Evolutionary conservation across 2,329 filamentous ascomycete species (phyloP).

Genomic region (Aspergillaceae sp.): DNA sequence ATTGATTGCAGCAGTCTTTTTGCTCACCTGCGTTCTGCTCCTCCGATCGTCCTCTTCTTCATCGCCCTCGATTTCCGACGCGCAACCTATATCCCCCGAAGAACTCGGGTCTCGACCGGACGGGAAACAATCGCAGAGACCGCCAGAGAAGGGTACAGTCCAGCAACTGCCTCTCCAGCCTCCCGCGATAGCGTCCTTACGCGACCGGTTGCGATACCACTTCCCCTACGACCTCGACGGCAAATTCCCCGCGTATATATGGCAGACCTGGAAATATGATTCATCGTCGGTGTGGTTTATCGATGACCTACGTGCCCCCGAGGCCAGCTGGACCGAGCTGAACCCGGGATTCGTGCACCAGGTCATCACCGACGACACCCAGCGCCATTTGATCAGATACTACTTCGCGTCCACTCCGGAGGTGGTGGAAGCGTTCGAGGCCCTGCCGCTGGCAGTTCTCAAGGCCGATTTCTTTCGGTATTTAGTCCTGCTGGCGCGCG

Average conservation of each 20-base stretch:
- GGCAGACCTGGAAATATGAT: conserved; percentile 95
- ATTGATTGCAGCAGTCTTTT: conserved; percentile 59
- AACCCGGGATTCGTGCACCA: conserved; percentile 94
- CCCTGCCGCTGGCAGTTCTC: conserved; percentile 64
- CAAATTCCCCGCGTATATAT: conserved; percentile 95
- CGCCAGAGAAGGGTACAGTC: conserved; percentile 8
- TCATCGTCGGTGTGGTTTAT: conserved; percentile 68
- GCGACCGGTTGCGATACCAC: conserved; percentile 79
- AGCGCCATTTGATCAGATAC: conserved; percentile 69
- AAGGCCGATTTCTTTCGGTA: conserved; percentile 74
- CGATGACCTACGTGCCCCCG: conserved; percentile 66
- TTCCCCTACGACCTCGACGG: conserved; percentile 83
- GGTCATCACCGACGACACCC: conserved; percentile 86
- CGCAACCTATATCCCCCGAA: conserved; percentile 18
- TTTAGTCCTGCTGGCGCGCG: conserved; percentile 65
- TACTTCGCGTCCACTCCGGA: conserved; percentile 78
- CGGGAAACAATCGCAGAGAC: conserved; percentile 11
- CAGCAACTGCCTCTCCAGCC: conserved; percentile 50
- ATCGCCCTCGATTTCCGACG: conserved; percentile 23
- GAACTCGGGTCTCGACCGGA: conserved; percentile 10
- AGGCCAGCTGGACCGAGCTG: conserved; percentile 79
- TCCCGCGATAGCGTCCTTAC: conserved; percentile 61
- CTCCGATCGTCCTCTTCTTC: conserved; percentile 52
- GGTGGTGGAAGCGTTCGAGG: conserved; percentile 65
- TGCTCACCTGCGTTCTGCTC: conserved; percentile 62